phyloP scores from a whole-genome alignment of 176 grass and related monocot species.

The Carex scoparia region DNA sequence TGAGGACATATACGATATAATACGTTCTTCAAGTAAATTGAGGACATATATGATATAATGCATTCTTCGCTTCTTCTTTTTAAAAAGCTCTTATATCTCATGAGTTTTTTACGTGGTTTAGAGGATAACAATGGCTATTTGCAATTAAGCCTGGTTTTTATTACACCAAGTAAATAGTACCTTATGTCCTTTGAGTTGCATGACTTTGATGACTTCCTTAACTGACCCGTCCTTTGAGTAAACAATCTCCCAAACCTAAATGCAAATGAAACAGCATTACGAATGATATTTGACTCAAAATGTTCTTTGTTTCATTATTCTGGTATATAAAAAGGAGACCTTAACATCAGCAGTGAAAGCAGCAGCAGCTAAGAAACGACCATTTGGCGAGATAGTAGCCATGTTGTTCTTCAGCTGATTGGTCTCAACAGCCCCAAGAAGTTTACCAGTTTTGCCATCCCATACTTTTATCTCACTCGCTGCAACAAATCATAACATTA shows the following conservation, averaged over 20 bases:
- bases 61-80: neutral
- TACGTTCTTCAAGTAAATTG: neutral
- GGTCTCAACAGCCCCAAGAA: slow-evolving; percentile 77
- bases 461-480: slow-evolving; percentile 93
- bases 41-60: neutral
- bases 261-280: slow-evolving; percentile 21
- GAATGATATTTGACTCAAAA: neutral
- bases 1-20: neutral
- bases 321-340: slow-evolving; percentile 33
- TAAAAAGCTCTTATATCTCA: neutral
- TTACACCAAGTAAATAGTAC: slow-evolving; percentile 24
- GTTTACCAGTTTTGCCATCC: slow-evolving; percentile 93
- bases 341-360: slow-evolving; percentile 98
- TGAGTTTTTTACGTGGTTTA: neutral
- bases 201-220: slow-evolving; percentile 82
- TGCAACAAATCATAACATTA: slow-evolving; percentile 33
- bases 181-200: slow-evolving; percentile 99
- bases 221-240: slow-evolving; percentile 89
- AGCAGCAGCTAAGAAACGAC: slow-evolving; percentile 89
- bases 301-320: neutral
- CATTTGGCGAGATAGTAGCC: slow-evolving; percentile 90
- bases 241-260: slow-evolving; percentile 92
- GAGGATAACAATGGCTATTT: neutral
- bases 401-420: slow-evolving; percentile 99
- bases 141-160: neutral